phyloP scores from a whole-genome alignment of 441 rosid genomes.

The Adansonia madagascariensis region DNA sequence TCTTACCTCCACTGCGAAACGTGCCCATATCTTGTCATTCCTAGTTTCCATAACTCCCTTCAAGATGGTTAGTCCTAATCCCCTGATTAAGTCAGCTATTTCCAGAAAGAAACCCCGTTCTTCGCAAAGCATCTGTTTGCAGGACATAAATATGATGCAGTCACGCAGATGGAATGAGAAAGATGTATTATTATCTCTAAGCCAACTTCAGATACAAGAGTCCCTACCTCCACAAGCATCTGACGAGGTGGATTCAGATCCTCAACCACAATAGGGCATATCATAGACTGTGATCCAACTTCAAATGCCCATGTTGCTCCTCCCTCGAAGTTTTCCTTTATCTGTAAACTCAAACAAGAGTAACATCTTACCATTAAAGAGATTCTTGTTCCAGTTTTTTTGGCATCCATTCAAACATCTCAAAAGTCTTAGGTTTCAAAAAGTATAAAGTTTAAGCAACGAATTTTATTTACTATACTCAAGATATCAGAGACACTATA shows the following conservation, averaged over 20 bases:
- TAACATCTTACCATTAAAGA: slow-evolving; percentile 4
- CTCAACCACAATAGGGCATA: slow-evolving; percentile 91
- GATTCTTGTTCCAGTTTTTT: background rate
- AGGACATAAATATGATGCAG: slow-evolving; percentile 9
- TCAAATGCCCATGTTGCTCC: slow-evolving; percentile 98
- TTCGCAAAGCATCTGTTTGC: slow-evolving; percentile 83
- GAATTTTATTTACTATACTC: background rate
- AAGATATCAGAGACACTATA: background rate
- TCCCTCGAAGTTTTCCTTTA: slow-evolving; percentile 72
- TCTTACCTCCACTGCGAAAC: slow-evolving; percentile 83
- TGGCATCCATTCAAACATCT: background rate
- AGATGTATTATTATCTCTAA: slow-evolving; percentile 13
- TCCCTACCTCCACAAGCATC: slow-evolving; percentile 85
- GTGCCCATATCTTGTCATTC: slow-evolving; percentile 85
- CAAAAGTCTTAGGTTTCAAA: background rate
- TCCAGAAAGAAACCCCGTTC: slow-evolving; percentile 89
- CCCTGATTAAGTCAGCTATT: slow-evolving; percentile 84
- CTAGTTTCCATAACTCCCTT: slow-evolving; percentile 88
- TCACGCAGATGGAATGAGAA: slow-evolving; percentile 14
- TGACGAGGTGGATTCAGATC: slow-evolving; percentile 85
- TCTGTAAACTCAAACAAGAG: slow-evolving; percentile 45
- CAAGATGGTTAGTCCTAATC: slow-evolving; percentile 88
- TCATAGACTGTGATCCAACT: slow-evolving; percentile 83
- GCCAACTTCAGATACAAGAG: slow-evolving; percentile 18
- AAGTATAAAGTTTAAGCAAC: background rate